These are phyloP conservation scores for Pseudocercospora macadamiae DNA, from an alignment of 2,329 filamentous ascomycete genomes.

Conservation along the genomic window DNA sequence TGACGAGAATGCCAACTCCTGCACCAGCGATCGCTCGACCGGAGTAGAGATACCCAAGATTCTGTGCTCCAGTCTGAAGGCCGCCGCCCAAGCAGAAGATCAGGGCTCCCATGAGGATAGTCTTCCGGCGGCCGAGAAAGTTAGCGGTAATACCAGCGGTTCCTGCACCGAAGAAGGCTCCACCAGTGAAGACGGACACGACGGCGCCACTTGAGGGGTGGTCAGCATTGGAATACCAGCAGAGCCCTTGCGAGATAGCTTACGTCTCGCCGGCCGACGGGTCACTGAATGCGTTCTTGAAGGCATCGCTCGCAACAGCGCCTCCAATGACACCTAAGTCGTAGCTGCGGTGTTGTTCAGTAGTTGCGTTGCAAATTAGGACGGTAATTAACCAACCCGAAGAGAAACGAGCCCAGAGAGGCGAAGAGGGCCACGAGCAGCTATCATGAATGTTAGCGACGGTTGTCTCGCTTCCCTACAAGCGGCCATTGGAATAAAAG, in stretches of 20 bases:
- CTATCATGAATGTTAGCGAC: background rate
- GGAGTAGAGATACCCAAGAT: constrained; percentile 24
- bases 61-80: constrained; percentile 32
- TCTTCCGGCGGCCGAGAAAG: constrained; percentile 65
- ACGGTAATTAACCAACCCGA: background rate
- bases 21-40: constrained; percentile 31
- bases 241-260: background rate
- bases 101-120: constrained; percentile 66
- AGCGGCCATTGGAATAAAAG: background rate
- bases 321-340: constrained; percentile 9
- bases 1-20: constrained; percentile 29
- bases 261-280: constrained; percentile 4
- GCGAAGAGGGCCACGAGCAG: constrained; percentile 9
- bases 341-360: constrained; percentile 1
- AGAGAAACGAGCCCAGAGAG: constrained; percentile 7
- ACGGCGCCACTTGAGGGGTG: constrained; percentile 1
- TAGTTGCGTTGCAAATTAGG: no score
- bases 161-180: constrained; percentile 10
- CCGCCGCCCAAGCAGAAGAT: constrained; percentile 32
- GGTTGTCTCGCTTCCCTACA: background rate
- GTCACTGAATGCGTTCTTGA: constrained; percentile 1
- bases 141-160: background rate
- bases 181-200: constrained; percentile 8
- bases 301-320: background rate
- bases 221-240: background rate